Base-by-base conservation (phyloP, 768 basidiomycete species). In the Hericium erinaceus region DNA sequence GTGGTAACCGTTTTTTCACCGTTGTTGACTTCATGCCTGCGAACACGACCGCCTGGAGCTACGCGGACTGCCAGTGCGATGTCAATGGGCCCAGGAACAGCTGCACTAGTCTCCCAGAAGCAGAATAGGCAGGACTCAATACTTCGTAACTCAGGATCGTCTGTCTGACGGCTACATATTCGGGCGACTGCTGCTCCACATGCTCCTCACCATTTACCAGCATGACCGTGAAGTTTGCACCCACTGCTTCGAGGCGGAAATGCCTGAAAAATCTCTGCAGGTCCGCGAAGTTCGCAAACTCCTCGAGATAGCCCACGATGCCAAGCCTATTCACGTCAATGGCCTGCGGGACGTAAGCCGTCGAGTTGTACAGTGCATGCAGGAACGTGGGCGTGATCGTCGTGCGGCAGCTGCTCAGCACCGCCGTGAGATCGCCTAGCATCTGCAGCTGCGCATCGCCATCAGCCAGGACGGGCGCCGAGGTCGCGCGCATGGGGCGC, bases 11-110 rank as follows among this genome's bases (percentile, higher is more conserved):
- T 54, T 87, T 82, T 76, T 89, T 81, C 72, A 92, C 89, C 1
- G n/a, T n/a, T n/a, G 75, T 87, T 22, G 91, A 93, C 65, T 87
- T 81, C 67, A 92, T 90, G 0, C 85, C 90, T 1, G 80, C 73
- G 73, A 92, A 91, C 67, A 66, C 90, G 66, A 92, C 90, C 2
- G 72, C 87, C 3, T 92, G 90, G 90, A 90, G 90, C 39, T 90
- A 87, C 64, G 79, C 83, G 22, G 90, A 93, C 68, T 88, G 87
- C 67, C 86, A 89, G 62, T 82, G 89, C 57, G 83, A 91, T 62
- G 72, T 82, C 28, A 75, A 75, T 39, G 88, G 79, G 4, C 85
- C 82, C 58, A 88, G 88, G 26, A 87, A 86, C 61, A n/a, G n/a
- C n/a, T n/a, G n/a, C n/a, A n/a, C n/a, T n/a, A n/a, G n/a, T n/a